Conservation (phyloP, 208 protist genomes). For the Wallacemonas collosoma region DNA sequence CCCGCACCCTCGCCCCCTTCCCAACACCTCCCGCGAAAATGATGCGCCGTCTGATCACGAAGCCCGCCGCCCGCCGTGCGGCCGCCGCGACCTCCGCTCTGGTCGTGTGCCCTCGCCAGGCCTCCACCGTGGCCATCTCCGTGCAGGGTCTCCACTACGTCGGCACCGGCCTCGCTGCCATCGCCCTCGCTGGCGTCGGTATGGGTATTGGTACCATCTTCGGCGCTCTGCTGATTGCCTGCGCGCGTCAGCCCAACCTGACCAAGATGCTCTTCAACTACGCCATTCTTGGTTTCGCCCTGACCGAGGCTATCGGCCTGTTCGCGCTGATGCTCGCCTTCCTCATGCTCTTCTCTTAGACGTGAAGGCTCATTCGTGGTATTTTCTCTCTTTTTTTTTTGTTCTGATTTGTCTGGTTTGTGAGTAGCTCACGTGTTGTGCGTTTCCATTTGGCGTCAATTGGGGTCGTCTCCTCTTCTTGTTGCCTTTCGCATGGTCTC, state of each 20-base stretch:
- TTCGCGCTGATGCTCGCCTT: slow-evolving; percentile 80
- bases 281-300: slow-evolving; percentile 80
- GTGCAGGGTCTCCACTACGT: slow-evolving; percentile 77
- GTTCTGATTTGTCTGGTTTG: slow-evolving; percentile 1
- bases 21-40: slow-evolving; percentile 40
- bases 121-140: slow-evolving; percentile 67
- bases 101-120: slow-evolving; percentile 36
- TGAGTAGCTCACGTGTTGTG: neutral
- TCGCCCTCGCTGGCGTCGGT: slow-evolving; percentile 73
- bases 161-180: slow-evolving; percentile 68
- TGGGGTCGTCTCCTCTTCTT: neutral
- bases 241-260: slow-evolving; percentile 78
- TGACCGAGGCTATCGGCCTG: slow-evolving; percentile 81
- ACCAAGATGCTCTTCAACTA: slow-evolving; percentile 82
- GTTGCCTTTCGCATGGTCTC: neutral
- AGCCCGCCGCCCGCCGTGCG: slow-evolving; percentile 50
- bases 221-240: slow-evolving; percentile 60
- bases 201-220: slow-evolving; percentile 80
- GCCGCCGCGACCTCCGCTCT: slow-evolving; percentile 25
- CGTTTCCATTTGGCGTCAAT: no score
- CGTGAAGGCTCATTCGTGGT: no score
- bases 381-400: slow-evolving; percentile 18
- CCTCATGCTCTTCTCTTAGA: slow-evolving; percentile 81
- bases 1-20: slow-evolving; percentile 1
- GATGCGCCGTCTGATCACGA: slow-evolving; percentile 71